Evolutionary conservation across 495 filamentous ascomycete genomes (phyloP), one percentile per base, ranked within the genome.

Genomic region (Annulohypoxylon maeteangense): DNA sequence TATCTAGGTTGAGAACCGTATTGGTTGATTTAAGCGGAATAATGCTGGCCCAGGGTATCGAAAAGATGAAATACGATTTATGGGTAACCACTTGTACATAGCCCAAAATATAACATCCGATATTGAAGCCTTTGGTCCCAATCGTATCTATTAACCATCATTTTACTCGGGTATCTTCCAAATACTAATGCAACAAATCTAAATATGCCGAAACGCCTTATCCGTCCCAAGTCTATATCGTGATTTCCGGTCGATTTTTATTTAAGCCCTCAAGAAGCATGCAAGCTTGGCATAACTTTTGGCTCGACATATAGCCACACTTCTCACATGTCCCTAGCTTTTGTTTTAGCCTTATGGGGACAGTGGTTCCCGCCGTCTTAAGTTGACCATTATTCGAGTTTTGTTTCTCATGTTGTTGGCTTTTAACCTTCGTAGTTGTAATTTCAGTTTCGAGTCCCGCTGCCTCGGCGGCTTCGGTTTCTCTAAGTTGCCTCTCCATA

Each of bases 251-350:
- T 34, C 94, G 81, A 74, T 92, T 97, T 82, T 94, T 96, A 75
- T 98, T 98, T 65, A 99, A 79, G 0, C 92, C 92, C 68, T 98
- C 94, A 11, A 99, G 87, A 16, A 99, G 83, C 62, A 87, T 89
- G 80, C 95, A 99, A 0, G 95, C 95, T 79, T 99, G 96, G 81
- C 95, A 99, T 44, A 97, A 87, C n/a, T 86, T 85, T 78, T 98
- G 95, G 75, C 93, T 97, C 0, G 95, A 97, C 76, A 99, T 90
- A 75, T 99, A 99, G 10, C 95, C 95, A 71, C 95, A 99, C 27
- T 88, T 89, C 74, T 87, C 88, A 75, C 95, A 99, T 70, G 89
- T 91, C 4, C 93, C 91, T 63, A 97, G 84, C n/a, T 87, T 88
- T 78, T 98, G 95, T 62, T 80, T 78, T 31, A 75, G 51, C 27